A percentile compares a stretch with the other conserved stretches of the same genome.
Conservation (phyloP, 2,329 filamentous ascomycete species). For the Phoma sp. region DNA sequence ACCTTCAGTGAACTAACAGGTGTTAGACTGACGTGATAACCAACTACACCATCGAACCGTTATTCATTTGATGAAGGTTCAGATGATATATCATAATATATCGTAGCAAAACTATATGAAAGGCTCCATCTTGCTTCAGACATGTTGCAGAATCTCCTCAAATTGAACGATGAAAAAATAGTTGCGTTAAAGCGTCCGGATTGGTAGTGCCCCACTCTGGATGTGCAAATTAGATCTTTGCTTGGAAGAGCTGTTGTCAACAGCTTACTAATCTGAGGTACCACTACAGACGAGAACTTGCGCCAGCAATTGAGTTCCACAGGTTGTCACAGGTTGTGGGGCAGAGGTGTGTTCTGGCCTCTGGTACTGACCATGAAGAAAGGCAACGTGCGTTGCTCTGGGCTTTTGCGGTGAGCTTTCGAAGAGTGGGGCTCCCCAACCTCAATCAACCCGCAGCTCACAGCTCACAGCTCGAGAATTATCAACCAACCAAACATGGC, state of each 20-base stretch:
- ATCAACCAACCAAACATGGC: constrained; percentile 26
- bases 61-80: background rate
- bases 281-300: too few species aligned
- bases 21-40: constrained; percentile 57
- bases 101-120: too few species aligned
- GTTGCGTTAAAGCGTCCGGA: too few species aligned
- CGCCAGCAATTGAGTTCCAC: too few species aligned
- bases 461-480: constrained; percentile 3
- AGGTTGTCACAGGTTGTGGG: too few species aligned
- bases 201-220: background rate
- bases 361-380: too few species aligned
- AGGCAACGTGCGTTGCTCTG: background rate
- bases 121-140: too few species aligned
- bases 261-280: too few species aligned
- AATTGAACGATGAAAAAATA: too few species aligned
- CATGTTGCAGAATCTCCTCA: too few species aligned
- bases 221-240: background rate
- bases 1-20: constrained; percentile 18
- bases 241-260: background rate
- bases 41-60: constrained; percentile 50
- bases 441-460: background rate
- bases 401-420: background rate
- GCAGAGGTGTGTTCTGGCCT: too few species aligned
- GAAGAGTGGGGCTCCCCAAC: background rate
- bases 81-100: background rate